Percentiles rank a stretch among this genome's conserved stretches.
phyloP scores from a whole-genome alignment of 75 land plant genomes.

The Selaginella moellendorffii region DNA sequence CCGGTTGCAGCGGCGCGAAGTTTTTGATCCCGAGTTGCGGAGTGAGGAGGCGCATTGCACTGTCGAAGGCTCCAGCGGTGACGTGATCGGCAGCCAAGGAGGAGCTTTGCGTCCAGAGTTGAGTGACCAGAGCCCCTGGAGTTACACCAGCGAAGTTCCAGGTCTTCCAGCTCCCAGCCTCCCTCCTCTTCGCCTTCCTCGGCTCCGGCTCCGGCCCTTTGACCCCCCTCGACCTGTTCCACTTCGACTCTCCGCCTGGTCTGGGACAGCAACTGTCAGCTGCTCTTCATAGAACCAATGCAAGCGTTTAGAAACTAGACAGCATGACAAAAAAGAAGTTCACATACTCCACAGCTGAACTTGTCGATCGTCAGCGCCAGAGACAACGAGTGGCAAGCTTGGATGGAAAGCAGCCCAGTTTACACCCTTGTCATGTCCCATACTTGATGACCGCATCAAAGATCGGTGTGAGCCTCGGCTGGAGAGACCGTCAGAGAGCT shows the following conservation, averaged over 20 bases:
- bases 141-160: slow-evolving; percentile 45
- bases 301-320: no score
- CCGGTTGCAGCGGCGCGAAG: slow-evolving; percentile 31
- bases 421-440: no score
- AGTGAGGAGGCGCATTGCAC: slow-evolving; percentile 45
- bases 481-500: no score
- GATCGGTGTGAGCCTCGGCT: no score
- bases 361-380: no score
- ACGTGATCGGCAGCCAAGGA: slow-evolving; percentile 62
- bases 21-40: slow-evolving; percentile 53
- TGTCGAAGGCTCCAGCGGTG: slow-evolving; percentile 55
- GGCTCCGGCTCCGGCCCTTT: slow-evolving; percentile 24
- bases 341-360: no score
- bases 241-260: no score
- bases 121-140: slow-evolving; percentile 42
- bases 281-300: no score
- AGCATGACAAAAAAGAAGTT: no score
- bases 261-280: slow-evolving; percentile 49
- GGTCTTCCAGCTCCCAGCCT: slow-evolving; percentile 59
- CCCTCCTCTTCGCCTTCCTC: slow-evolving; percentile 38
- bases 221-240: no score
- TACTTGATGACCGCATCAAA: slow-evolving; percentile 53
- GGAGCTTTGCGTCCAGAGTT: slow-evolving; percentile 44
- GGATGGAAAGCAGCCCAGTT: no score
- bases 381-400: no score